A percentile compares a stretch with the other conserved stretches of the same genome.
phyloP scores from a whole-genome alignment of 176 grass and related monocot species.

The Lolium rigidum region DNA sequence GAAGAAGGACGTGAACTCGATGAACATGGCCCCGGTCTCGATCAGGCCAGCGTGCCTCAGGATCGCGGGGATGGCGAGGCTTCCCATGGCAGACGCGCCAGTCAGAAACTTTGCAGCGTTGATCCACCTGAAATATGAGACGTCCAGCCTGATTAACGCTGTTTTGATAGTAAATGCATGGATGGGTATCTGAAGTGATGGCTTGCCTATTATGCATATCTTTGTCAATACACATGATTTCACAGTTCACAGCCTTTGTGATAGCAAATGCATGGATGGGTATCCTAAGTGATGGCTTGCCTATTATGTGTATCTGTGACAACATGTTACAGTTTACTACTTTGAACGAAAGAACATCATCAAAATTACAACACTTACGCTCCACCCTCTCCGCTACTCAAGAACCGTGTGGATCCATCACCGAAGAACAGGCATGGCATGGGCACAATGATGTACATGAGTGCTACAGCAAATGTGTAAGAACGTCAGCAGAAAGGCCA shows the following conservation, averaged over 20 bases:
- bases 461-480: slow-evolving; percentile 51
- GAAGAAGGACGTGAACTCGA: slow-evolving; percentile 97
- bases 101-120: slow-evolving; percentile 94
- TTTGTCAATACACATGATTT: neutral
- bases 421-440: slow-evolving; percentile 99
- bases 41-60: slow-evolving; percentile 89
- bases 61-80: slow-evolving; percentile 89
- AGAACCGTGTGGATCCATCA: slow-evolving; percentile 89
- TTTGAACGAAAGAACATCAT: slow-evolving; percentile 2
- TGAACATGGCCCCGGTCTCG: slow-evolving; percentile 91
- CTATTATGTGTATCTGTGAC: neutral
- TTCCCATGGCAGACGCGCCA: slow-evolving; percentile 88
- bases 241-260: neutral
- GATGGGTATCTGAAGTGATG: neutral
- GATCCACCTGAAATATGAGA: slow-evolving; percentile 69
- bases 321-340: neutral
- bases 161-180: neutral
- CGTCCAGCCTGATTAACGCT: no score
- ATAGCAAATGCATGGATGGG: neutral
- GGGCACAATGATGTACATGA: slow-evolving; percentile 94
- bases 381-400: slow-evolving; percentile 84
- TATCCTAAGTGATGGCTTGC: neutral
- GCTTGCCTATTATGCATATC: neutral
- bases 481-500: slow-evolving; percentile 39
- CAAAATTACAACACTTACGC: slow-evolving; percentile 70